Evolutionary conservation across 192 early-diverging fungal species (phyloP).

Genomic region (Chytriomyces hyalinus): DNA sequence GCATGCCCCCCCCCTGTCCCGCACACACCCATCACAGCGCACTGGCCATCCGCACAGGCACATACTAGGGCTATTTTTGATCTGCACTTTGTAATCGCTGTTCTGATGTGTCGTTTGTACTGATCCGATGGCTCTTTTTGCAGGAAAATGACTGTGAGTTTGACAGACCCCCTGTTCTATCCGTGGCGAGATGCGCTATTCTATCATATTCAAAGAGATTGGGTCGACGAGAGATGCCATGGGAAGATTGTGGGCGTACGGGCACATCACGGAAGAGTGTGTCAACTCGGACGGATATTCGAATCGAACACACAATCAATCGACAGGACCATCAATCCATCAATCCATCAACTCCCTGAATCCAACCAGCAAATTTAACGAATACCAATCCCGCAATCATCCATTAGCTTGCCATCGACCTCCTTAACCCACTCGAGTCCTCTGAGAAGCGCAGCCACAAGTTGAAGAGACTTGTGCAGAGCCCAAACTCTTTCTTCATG

Average conservation of each 20-base stretch:
- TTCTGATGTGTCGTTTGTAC: too few species aligned
- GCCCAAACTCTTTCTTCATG: conserved; percentile 98
- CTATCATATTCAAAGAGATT: neutral
- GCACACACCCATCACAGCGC: conserved; percentile 1
- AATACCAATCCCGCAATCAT: neutral
- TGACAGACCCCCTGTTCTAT: neutral
- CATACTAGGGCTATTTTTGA: too few species aligned
- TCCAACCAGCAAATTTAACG: neutral
- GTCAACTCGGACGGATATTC: neutral
- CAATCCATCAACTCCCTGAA: neutral
- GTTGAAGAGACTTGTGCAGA: conserved; percentile 95
- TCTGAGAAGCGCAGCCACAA: conserved; percentile 85
- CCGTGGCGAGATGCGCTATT: neutral
- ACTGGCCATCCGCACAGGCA: neutral
- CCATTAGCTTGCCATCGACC: conserved; percentile 83
- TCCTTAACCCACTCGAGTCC: conserved; percentile 86
- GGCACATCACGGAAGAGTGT: too few species aligned
- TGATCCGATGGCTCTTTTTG: too few species aligned
- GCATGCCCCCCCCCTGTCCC: neutral
- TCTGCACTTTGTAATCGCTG: neutral
- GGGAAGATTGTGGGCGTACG: too few species aligned
- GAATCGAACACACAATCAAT: neutral
- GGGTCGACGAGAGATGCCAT: neutral
- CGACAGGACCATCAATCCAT: too few species aligned
- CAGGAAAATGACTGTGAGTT: conserved; percentile 21